A percentile compares a stretch with the other conserved stretches of the same genome.
These are phyloP conservation scores for Globisporangium heterothallicum DNA, from an alignment of 352 stramenopile species.

Conservation along the genomic window DNA sequence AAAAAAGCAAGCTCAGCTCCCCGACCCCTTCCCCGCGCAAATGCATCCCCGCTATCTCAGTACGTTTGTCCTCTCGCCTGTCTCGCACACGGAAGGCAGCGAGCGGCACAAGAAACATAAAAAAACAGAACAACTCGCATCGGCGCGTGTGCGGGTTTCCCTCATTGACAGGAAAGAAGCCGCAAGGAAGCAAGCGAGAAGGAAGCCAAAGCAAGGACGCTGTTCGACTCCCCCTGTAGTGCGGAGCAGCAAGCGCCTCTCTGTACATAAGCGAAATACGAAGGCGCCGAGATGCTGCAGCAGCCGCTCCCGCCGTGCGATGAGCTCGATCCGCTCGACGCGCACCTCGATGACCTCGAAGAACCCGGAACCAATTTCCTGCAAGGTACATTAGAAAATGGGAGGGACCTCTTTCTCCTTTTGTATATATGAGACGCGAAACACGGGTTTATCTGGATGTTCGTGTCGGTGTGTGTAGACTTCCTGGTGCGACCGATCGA, in stretches of 20 bases:
- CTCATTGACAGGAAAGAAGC: background rate
- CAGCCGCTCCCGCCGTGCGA: conserved; percentile 43
- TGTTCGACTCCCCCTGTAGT: background rate
- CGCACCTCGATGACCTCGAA: conserved; percentile 67
- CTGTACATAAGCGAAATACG: background rate
- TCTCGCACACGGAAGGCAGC: background rate
- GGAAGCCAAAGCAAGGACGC: background rate
- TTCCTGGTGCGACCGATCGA: conserved; percentile 21
- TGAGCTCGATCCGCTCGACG: conserved; percentile 68
- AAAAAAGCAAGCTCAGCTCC: no score
- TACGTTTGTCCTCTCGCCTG: background rate
- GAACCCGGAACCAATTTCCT: conserved; percentile 60
- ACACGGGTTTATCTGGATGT: background rate
- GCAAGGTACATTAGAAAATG: conserved; percentile 28
- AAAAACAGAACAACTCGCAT: conserved; percentile 3
- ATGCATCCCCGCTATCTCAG: background rate
- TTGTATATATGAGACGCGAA: background rate
- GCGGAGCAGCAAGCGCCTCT: background rate
- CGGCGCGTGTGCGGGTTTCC: no score
- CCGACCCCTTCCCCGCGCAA: background rate
- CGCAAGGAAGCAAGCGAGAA: background rate
- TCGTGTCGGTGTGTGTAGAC: conserved; percentile 21
- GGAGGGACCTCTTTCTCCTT: no score
- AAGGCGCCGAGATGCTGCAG: conserved; percentile 31
- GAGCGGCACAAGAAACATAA: background rate